Conservation (phyloP, 2,329 filamentous ascomycete species). For the Botrytis hyacinthi region DNA sequence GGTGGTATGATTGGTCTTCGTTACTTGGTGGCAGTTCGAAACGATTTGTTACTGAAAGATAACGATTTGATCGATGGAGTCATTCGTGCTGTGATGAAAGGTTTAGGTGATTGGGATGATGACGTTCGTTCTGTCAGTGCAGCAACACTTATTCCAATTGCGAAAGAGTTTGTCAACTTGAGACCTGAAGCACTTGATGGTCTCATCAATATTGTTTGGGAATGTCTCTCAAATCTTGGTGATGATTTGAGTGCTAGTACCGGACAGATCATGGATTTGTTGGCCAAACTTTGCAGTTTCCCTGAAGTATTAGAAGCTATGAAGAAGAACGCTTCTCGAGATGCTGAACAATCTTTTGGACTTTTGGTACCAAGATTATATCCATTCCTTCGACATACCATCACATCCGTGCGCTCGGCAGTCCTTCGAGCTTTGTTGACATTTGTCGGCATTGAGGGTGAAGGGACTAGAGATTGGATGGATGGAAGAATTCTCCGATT, state of each 20-base stretch:
- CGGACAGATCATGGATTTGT: conserved; percentile 95
- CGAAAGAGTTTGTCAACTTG: conserved; percentile 87
- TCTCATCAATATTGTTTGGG: conserved; percentile 94
- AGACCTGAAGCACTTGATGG: conserved; percentile 73
- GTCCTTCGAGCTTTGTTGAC: conserved; percentile 91
- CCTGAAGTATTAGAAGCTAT: conserved; percentile 89
- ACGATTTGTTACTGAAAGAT: conserved; percentile 83
- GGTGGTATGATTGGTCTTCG: conserved; percentile 96
- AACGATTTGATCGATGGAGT: conserved; percentile 88
- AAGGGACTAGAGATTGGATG: conserved; percentile 83
- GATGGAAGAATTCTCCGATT: conserved; percentile 84
- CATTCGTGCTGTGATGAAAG: conserved; percentile 89
- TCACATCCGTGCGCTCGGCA: conserved; percentile 89
- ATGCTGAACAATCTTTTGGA: conserved; percentile 86
- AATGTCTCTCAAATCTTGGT: conserved; percentile 92
- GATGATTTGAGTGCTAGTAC: conserved; percentile 97
- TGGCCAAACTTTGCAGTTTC: conserved; percentile 94
- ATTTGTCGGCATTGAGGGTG: conserved; percentile 82
- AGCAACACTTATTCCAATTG: conserved; percentile 94
- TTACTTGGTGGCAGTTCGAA: conserved; percentile 92
- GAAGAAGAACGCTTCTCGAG: conserved; percentile 80
- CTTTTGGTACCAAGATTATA: conserved; percentile 91
- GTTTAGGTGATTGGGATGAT: conserved; percentile 84
- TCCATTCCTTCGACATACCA: conserved; percentile 94
- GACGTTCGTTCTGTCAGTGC: conserved; percentile 96